Evolutionary conservation across 2,329 filamentous ascomycete species (phyloP), one percentile per base, ranked within the genome.

Genomic region (Phaeoacremonium minimum): DNA sequence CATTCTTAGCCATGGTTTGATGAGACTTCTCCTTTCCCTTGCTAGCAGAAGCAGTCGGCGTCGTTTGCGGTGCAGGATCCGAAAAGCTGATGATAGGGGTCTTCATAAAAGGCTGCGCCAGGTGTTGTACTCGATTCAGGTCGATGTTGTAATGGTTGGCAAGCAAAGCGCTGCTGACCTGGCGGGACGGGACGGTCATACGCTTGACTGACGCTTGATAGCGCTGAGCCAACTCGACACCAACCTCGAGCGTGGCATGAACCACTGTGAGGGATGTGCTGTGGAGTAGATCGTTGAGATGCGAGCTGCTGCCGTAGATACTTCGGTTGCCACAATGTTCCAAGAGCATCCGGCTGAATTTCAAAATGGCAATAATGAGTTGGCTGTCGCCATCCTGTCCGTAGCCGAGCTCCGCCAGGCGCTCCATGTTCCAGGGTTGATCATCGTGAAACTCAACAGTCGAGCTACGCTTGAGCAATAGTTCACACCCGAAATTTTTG

Each of bases 271-370:
- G 72, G 16, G 85, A 90, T 4, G 87, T 91, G 30, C 86, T 91
- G 60, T 96, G 87, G 41, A 98, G 76, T 28, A 98, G 74, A 55
- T 90, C 83, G 56, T 91, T 93, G 43, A 98, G 69, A 51, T 94
- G 87, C 47, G 83, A 75, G 58, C 91, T 97, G 68, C 93, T 98
- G 42, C 85, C 87, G 60, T 97, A 98, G 51, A 98, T 82, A 65
- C 90, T 96, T 49, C 94, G 77, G 56, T 98, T 98, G 41, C 91
- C 93, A 61, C 93, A 98, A 57, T 95, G 93, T 57, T 97, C 88
- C 35, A 97, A 67, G 18, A 98, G 72, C 59, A 95, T 77, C 43
- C 84, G 80, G 15, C 90, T 95, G 61, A 98, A 98, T 49, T 78
- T 73, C 42, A 98, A 70, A 36, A 97, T 75, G 18, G 78, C 73